Evolutionary conservation across 371 early-diverging fungal genomes (phyloP).

Genomic region (Actinomortierella wolfii): DNA sequence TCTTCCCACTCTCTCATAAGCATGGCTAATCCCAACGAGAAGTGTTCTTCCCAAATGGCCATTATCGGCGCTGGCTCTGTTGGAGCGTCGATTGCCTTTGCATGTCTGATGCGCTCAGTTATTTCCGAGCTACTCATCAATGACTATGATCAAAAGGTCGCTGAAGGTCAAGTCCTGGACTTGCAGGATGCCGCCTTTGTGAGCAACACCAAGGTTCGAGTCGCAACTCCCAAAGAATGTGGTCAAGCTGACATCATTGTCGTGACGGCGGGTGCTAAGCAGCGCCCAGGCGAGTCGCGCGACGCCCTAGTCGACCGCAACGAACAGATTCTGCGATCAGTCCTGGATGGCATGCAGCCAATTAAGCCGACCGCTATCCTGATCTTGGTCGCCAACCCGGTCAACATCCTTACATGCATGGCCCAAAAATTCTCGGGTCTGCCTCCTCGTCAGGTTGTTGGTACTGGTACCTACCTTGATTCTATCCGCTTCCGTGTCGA

Average conservation of each 20-base stretch:
- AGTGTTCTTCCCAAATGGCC: slow-evolving; percentile 51
- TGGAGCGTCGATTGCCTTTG: slow-evolving; percentile 79
- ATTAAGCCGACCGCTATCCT: slow-evolving; percentile 73
- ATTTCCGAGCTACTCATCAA: slow-evolving; percentile 75
- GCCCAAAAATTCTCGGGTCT: slow-evolving; percentile 82
- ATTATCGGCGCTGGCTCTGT: slow-evolving; percentile 86
- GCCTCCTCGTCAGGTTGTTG: slow-evolving; percentile 80
- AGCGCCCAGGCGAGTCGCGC: slow-evolving; percentile 77
- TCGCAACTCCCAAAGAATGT: slow-evolving; percentile 68
- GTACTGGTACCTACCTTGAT: slow-evolving; percentile 88
- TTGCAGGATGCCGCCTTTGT: slow-evolving; percentile 77
- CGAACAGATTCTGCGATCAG: slow-evolving; percentile 70
- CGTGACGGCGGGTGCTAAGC: slow-evolving; percentile 89
- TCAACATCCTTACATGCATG: slow-evolving; percentile 82
- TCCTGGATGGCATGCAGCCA: slow-evolving; percentile 76
- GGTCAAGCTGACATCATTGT: slow-evolving; percentile 87
- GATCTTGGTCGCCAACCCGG: slow-evolving; percentile 84
- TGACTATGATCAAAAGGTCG: slow-evolving; percentile 65
- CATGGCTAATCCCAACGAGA: no score
- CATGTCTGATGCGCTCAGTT: slow-evolving; percentile 70
- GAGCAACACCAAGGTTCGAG: slow-evolving; percentile 63
- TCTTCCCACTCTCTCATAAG: no score
- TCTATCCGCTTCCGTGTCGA: slow-evolving; percentile 73
- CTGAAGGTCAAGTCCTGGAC: slow-evolving; percentile 80
- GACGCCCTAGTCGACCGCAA: slow-evolving; percentile 80